Evolutionary conservation across 169 alveolate species (phyloP), one percentile per base, ranked within the genome.

Genomic region (Theileria orientalis): DNA sequence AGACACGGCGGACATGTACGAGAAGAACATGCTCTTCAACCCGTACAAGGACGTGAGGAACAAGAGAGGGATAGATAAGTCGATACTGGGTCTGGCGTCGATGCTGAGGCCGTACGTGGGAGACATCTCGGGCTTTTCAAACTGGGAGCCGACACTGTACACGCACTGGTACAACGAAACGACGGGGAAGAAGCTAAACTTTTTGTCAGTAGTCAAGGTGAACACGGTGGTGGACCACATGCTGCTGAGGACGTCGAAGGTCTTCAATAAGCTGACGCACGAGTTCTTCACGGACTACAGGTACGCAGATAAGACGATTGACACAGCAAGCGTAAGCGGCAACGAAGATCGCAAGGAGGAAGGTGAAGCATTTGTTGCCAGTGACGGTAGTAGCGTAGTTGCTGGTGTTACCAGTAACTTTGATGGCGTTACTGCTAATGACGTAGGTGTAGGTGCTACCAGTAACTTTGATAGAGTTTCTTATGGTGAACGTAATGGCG

Each of bases 101-200:
- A 56, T 51, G 21, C 32, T 89, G 32, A 78, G 76, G 40, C 93
- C 93, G 0, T 52, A 27, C 42, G 87, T 89, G 25, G 73, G 91
- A 9, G 83, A 84, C 62, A 87, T 84, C 3, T 77, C 90, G 37
- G 93, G 93, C 2, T 82, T 77, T 52, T 91, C 87, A 42, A 84
- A 80, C 68, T 89, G 93, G 93, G 93, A 89, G 57, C 82, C 90
- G 27, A 89, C 93, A 0, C 66, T 89, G 44, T 89, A 89, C 57
- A 73, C 92, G 0, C 47, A 75, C 40, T 89, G 93, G 93, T 84
- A 84, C 37, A 69, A 79, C 44, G 85, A 89, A 46, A 76, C 69
- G 37, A 72, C 56, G 32, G 91, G 93, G 9, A 76, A 56, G 59
- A 54, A 64, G 61, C 76, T 87, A 11, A 60, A 74, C 27, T 64